Evolutionary conservation across 2,329 filamentous ascomycete genomes (phyloP), one percentile per base, ranked within the genome.

Genomic region (Cordyceps tenuipes): DNA sequence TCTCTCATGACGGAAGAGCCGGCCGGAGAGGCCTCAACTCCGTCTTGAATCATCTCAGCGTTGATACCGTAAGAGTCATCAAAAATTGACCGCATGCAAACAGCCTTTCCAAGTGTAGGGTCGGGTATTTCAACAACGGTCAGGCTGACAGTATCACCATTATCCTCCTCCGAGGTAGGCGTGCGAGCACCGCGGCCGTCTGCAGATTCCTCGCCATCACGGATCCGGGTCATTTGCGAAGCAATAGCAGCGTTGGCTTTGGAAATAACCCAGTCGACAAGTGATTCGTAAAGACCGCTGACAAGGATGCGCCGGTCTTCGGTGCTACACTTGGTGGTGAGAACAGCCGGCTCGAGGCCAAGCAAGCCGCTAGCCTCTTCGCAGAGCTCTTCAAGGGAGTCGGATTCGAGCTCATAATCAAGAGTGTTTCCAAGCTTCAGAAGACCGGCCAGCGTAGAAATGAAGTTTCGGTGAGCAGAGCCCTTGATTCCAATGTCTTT

Each of bases 401-500:
- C 94, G 55, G 88, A 86, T 63, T 97, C 92, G 8, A 96, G 79
- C 31, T 87, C 79, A 67, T 96, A 93, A 64, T 91, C 91, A 6
- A 95, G 78, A 0, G 91, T 91, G 71, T 99, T 91, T 15, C 94
- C 94, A 4, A 99, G 83, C 72, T 97, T 97, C 21, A 99, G 77
- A 15, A 99, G 76, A 31, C 90, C 93, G 2, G 91, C 90, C 19
- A 99, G 80, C 0, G 87, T 87, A 0, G 91, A 94, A 56, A 99
- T 88, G 61, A 99, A 81, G 67, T 90, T 89, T 60, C 91, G 84
- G 65, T 95, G 86, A 29, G 86, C 79, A 12, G 88, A 82, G 7
- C 94, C 94, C 72, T 94, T 97, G 74, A 99, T 95, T 19, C 94
- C 94, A 67, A 99, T 93, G 2, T 89, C 85, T 71, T 95, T 96